Evolutionary conservation across 2,329 filamentous ascomycete genomes (phyloP), one percentile per base, ranked within the genome.

Genomic region (Fusarium compactum): DNA sequence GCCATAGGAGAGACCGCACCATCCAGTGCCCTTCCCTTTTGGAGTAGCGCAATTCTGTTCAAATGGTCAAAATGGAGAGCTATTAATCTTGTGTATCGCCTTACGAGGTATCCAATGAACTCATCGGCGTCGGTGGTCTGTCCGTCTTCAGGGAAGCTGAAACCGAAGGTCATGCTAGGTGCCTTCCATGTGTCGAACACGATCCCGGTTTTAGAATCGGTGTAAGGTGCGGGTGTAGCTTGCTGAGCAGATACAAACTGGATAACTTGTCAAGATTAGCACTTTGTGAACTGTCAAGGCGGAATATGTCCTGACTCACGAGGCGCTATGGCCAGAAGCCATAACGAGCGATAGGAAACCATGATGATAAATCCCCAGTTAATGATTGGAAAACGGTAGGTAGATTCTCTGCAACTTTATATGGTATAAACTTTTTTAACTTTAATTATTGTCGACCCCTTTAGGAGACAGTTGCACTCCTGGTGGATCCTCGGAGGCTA

Each of bases 1-100:
- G 8, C 56, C 59, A 11, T 62, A 62, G 11, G 59, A 62, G 45
- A 62, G 59, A 40, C 59, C 59, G 6, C 59, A 62, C 59, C 59
- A 61, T 61, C 59, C 59, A 3, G 38, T 61, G 3, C 59, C 30
- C 15, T 62, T 10, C 0, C 55, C 59, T 2, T 29, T 62, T 1
- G 59, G 59, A 14, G 55, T 62, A 7, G 56, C 38, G 30, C 59
- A 62, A 5, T 62, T 62, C 59, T 62, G 11, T 61, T 22, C 2
- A 9, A 10, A 52, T 24, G 7, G 38, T 62, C 5, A 62, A 25
- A n/a, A 45, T 6, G 56, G 5, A 25, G 15, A n/a, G 29, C 6
- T 4, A 2, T 6, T 3, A 11, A 6, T 22, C 5, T n/a, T 3
- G 5, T 18, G 16, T 25, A 14, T 25, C 16, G 14, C 1, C 59